Evolutionary conservation across 2,329 filamentous ascomycete genomes (phyloP).

Genomic region (Trichoderma sp.): DNA sequence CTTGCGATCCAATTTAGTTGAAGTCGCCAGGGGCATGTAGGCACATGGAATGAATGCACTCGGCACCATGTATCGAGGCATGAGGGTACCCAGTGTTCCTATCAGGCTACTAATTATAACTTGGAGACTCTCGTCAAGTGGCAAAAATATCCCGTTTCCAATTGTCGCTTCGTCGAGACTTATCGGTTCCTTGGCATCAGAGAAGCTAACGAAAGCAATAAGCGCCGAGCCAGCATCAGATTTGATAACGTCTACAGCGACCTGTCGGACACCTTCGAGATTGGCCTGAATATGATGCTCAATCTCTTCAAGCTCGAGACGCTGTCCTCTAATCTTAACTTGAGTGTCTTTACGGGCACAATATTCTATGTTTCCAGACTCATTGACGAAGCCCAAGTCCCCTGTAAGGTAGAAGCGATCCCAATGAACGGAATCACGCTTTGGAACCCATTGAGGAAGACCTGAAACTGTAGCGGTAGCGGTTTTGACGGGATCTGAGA

Average conservation of each 20-base stretch:
- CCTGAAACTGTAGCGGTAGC: not conserved
- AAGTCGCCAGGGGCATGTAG: conserved; percentile 8
- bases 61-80: conserved; percentile 18
- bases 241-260: conserved; percentile 19
- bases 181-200: not conserved
- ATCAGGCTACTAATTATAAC: not conserved
- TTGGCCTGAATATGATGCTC: conserved; percentile 18
- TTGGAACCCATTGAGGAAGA: conserved; percentile 10
- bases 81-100: not conserved
- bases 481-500: conserved; percentile 3
- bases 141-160: not conserved
- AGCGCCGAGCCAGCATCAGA: not conserved
- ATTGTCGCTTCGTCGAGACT: not conserved
- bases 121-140: not conserved
- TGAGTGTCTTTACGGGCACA: conserved; percentile 28
- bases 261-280: conserved; percentile 6
- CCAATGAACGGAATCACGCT: not conserved
- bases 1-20: conserved; percentile 22
- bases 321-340: conserved; percentile 28
- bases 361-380: conserved; percentile 25
- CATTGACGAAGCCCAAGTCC: conserved; percentile 23
- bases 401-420: conserved; percentile 24
- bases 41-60: conserved; percentile 15
- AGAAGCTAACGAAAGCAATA: conserved; percentile 9
- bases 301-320: conserved; percentile 27